Conservation (phyloP, 257 asterid species). For the Thymus quinquecostatus region DNA sequence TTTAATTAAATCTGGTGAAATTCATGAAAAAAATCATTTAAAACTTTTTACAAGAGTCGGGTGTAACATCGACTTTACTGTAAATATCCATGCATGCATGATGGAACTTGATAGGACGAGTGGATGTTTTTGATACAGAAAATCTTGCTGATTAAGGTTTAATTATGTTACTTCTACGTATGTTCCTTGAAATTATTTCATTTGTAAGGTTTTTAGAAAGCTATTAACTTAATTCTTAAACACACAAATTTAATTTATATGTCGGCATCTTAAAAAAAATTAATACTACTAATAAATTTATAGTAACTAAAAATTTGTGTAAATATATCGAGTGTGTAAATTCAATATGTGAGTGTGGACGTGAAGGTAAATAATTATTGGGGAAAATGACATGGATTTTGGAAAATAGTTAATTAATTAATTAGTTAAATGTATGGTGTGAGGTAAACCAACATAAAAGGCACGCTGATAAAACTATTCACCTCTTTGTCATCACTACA, state of each 20-base stretch:
- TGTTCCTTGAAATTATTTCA: background rate
- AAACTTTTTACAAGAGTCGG: no score
- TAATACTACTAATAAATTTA: no score
- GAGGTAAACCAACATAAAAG: constrained; percentile 54
- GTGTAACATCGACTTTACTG: no score
- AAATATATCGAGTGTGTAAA: background rate
- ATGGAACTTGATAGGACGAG: background rate
- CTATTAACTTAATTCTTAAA: background rate
- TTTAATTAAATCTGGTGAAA: background rate
- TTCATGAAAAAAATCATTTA: no score
- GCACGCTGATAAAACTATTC: constrained; percentile 66
- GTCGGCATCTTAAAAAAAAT: no score
- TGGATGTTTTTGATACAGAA: background rate
- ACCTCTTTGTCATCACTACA: constrained; percentile 28
- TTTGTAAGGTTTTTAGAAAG: background rate
- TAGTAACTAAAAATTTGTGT: no score
- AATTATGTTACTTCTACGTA: background rate
- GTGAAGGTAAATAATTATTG: constrained; percentile 27
- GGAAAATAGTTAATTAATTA: background rate
- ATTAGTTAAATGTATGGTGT: background rate
- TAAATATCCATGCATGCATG: background rate
- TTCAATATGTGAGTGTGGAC: constrained; percentile 14
- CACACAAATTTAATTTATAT: no score
- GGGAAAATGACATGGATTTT: constrained; percentile 28
- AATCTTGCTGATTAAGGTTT: background rate